Percentiles rank a stretch among this genome's conserved stretches.
These are phyloP conservation scores for Suillus subluteus DNA, from an alignment of 768 basidiomycete genomes.

Conservation along the genomic window DNA sequence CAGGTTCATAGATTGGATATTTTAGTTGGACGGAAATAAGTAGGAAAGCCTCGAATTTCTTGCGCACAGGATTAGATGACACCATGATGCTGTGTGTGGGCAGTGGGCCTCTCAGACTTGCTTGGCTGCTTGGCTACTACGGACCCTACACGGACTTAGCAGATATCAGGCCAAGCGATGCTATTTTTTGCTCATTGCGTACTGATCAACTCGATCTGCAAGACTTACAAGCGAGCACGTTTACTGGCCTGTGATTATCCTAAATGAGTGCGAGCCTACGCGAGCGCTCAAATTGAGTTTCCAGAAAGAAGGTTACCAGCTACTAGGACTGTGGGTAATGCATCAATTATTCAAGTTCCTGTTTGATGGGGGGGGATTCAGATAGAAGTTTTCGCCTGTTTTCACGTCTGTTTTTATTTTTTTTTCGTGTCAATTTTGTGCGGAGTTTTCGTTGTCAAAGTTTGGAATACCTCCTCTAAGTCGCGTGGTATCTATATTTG, in stretches of 20 bases:
- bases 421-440: not conserved
- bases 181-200: not conserved
- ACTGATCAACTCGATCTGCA: not conserved
- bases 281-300: not conserved
- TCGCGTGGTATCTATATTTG: not conserved
- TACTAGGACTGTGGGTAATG: conserved; percentile 1
- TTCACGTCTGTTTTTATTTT: not conserved
- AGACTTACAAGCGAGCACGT: not conserved
- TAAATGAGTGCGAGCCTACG: not conserved
- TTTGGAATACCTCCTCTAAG: not conserved
- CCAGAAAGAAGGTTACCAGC: conserved; percentile 4
- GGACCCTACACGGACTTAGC: not conserved
- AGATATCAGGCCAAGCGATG: not conserved
- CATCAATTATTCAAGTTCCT: not conserved
- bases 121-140: not conserved
- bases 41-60: not conserved
- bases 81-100: not conserved
- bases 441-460: not conserved
- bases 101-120: not conserved
- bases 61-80: too few relatives aligned
- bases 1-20: not conserved
- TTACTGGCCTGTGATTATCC: not conserved
- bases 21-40: not conserved
- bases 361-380: not conserved
- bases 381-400: not conserved